Conservation (phyloP, 495 filamentous ascomycete species). For the Talaromyces adpressus region DNA sequence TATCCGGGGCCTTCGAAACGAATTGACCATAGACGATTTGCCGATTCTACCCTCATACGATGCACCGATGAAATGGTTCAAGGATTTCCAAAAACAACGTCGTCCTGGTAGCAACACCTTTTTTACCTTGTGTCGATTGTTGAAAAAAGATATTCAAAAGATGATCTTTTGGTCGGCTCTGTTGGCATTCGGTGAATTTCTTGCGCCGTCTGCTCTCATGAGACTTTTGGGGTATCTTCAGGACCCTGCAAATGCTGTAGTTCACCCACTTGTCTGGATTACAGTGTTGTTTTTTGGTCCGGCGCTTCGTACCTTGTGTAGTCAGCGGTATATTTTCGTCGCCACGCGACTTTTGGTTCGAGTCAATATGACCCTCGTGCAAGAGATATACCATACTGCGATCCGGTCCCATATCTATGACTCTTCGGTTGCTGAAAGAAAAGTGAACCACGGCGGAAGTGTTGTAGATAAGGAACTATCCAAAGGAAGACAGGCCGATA, state of each 20-base stretch:
- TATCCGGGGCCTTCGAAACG: constrained; percentile 30
- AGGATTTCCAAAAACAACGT: constrained; percentile 28
- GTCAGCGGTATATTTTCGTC: constrained; percentile 43
- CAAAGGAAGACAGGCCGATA: constrained; percentile 33
- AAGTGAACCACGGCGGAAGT: constrained; percentile 8
- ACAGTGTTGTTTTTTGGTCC: constrained; percentile 38
- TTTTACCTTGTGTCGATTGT: constrained; percentile 30
- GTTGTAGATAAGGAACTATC: constrained; percentile 18
- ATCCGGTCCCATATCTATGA: constrained; percentile 30
- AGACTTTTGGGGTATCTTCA: constrained; percentile 29
- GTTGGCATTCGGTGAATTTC: constrained; percentile 28
- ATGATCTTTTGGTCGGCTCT: constrained; percentile 31
- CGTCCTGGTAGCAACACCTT: constrained; percentile 31
- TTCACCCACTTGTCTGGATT: constrained; percentile 38
- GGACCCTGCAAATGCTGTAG: constrained; percentile 20
- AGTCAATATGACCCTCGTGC: constrained; percentile 38
- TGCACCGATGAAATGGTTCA: constrained; percentile 34
- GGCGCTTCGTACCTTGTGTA: constrained; percentile 29
- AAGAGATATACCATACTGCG: constrained; percentile 44
- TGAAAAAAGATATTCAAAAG: constrained; percentile 25
- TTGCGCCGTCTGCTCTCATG: constrained; percentile 39
- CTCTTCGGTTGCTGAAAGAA: constrained; percentile 11
- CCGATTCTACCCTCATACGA: constrained; percentile 44
- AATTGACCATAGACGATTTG: constrained; percentile 38
- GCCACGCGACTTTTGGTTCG: constrained; percentile 39